Conservation (phyloP, 257 asterid genomes). For the Handroanthus guayacan region DNA sequence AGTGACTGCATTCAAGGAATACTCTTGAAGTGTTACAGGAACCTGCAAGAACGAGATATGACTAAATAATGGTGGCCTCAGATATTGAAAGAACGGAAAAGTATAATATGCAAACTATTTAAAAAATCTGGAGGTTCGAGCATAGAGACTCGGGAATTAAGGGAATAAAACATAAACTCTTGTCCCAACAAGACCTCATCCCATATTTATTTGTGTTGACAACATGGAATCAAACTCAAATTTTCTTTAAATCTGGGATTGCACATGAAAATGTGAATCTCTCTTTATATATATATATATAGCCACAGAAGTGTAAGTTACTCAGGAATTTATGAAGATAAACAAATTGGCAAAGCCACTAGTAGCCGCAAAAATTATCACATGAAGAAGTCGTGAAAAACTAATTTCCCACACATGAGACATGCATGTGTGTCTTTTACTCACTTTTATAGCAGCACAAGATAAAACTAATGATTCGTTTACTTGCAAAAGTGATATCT, state of each 20-base stretch:
- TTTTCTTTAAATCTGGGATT: neutral
- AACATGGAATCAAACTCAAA: neutral
- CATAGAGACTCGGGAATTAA: neutral
- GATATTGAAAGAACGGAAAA: neutral
- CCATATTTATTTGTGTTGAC: neutral
- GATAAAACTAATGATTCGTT: neutral
- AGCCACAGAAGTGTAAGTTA: too few species aligned
- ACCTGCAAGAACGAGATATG: conserved; percentile 51
- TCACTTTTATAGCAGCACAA: conserved; percentile 7
- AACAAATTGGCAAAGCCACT: conserved; percentile 11
- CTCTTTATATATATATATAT: too few species aligned
- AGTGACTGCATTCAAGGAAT: conserved; percentile 78
- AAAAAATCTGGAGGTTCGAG: conserved; percentile 9
- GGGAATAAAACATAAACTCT: conserved; percentile 8
- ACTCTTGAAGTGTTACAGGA: conserved; percentile 80
- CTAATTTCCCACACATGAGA: conserved; percentile 6
- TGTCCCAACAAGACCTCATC: neutral
- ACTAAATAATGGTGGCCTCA: neutral
- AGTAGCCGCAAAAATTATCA: conserved; percentile 5
- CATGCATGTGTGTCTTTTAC: neutral
- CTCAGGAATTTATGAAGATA: neutral
- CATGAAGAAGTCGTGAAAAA: conserved; percentile 10
- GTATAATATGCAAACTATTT: conserved; percentile 11
- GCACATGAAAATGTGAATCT: conserved; percentile 4
- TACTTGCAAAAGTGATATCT: conserved; percentile 21